Evolutionary conservation across 306 rosid species (phyloP).

Genomic region (Sicyos edulis): DNA sequence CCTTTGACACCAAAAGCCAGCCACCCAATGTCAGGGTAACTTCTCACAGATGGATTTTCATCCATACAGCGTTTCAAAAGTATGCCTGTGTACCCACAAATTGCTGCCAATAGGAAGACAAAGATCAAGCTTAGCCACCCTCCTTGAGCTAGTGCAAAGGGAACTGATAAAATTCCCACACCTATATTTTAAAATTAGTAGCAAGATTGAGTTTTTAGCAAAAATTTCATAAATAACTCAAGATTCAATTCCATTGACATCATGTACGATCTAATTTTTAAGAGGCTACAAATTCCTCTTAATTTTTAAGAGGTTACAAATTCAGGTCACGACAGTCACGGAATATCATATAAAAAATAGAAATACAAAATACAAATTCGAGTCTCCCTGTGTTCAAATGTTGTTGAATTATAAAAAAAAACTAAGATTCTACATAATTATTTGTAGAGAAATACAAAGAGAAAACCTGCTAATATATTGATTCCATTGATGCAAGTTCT

Average conservation of each 20-base stretch:
- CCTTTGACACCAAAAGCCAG: slow-evolving; percentile 57
- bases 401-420: too few species aligned
- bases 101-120: slow-evolving; percentile 37
- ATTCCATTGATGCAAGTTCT: slow-evolving; percentile 69
- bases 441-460: background rate
- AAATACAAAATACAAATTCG: too few species aligned
- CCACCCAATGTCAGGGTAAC: slow-evolving; percentile 58
- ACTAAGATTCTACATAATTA: too few species aligned
- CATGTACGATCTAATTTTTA: too few species aligned
- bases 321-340: too few species aligned
- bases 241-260: background rate
- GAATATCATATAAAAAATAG: too few species aligned
- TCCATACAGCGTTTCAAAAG: slow-evolving; percentile 57
- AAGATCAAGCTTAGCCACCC: slow-evolving; percentile 63
- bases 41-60: slow-evolving; percentile 29
- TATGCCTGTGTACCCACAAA: slow-evolving; percentile 60
- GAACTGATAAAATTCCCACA: slow-evolving; percentile 67
- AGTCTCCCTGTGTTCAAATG: too few species aligned
- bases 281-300: too few species aligned
- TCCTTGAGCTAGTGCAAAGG: slow-evolving; percentile 64
- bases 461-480: slow-evolving; percentile 54
- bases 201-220: too few species aligned
- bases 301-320: too few species aligned
- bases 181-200: slow-evolving; percentile 28
- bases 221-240: background rate